Percentiles rank a stretch among this genome's conserved stretches.
Evolutionary conservation across 441 rosid species (phyloP).

Genomic region (Croton setiger): DNA sequence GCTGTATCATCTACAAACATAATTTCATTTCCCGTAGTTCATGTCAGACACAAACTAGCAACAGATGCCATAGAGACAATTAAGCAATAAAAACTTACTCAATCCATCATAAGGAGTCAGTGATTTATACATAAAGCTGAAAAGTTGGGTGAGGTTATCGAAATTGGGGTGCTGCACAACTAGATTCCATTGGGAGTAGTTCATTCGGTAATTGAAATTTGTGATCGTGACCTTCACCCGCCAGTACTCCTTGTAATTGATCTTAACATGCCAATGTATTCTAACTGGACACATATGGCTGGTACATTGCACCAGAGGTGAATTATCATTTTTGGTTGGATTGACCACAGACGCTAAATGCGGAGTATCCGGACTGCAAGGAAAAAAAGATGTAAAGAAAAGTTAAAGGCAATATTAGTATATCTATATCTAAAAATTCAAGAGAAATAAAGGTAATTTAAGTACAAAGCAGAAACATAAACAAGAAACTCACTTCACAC

Average conservation of each 20-base stretch:
- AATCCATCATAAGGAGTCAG: conserved; percentile 53
- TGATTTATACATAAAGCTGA: conserved; percentile 69
- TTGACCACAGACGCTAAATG: conserved; percentile 61
- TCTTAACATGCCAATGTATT: conserved; percentile 90
- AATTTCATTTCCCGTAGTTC: background rate
- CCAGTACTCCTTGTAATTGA: conserved; percentile 88
- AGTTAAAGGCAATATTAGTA: background rate
- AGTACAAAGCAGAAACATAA: conserved; percentile 5
- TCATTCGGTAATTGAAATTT: conserved; percentile 79
- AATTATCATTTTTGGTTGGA: conserved; percentile 38
- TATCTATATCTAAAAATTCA: conserved; percentile 19
- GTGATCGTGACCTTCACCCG: conserved; percentile 77
- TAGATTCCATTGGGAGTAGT: conserved; percentile 74
- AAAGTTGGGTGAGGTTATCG: conserved; percentile 68
- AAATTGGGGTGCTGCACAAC: conserved; percentile 88
- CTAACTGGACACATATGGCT: conserved; percentile 87
- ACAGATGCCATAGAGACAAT: background rate
- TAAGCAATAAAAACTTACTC: conserved; percentile 46
- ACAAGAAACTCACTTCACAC: conserved; percentile 63
- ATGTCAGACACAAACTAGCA: conserved; percentile 9
- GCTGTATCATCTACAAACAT: conserved; percentile 78
- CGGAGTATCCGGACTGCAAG: conserved; percentile 45
- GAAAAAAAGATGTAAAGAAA: conserved; percentile 1
- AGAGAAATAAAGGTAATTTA: conserved; percentile 34
- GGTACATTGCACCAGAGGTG: conserved; percentile 74